A percentile compares a stretch with the other conserved stretches of the same genome.
These are phyloP conservation scores for Oryza officinalis DNA, from an alignment of 176 grass and related monocot genomes.

Conservation along the genomic window DNA sequence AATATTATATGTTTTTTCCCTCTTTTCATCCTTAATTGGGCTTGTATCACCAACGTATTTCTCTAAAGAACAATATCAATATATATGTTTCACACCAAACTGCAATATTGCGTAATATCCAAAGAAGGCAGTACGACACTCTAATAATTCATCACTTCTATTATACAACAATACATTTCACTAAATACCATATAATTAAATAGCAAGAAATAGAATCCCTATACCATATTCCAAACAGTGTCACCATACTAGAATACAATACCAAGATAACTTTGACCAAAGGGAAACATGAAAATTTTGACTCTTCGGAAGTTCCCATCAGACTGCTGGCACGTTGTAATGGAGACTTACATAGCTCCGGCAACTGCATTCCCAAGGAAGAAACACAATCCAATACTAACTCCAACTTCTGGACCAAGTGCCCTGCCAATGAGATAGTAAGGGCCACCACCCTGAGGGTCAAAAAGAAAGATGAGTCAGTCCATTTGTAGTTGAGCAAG, in stretches of 20 bases:
- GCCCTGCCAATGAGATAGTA: slow-evolving; percentile 95
- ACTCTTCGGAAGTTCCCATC: not conserved
- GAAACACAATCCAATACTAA: slow-evolving; percentile 97
- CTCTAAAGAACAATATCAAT: not conserved
- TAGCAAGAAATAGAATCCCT: not conserved
- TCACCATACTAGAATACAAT: not conserved
- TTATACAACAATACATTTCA: slow-evolving; percentile 2
- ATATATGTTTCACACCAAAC: slow-evolving; percentile 7
- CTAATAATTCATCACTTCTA: not conserved
- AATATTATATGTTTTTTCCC: slow-evolving; percentile 9
- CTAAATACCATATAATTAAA: not conserved
- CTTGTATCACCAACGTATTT: not conserved
- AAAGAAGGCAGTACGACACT: not conserved
- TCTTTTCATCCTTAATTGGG: not conserved
- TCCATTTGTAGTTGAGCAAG: not conserved
- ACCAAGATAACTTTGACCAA: not conserved
- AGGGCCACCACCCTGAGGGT: slow-evolving; percentile 77
- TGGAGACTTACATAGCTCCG: slow-evolving; percentile 80
- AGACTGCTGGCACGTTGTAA: slow-evolving; percentile 11
- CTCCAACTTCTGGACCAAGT: slow-evolving; percentile 96
- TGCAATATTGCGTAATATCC: not conserved
- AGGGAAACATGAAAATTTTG: not conserved
- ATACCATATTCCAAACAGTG: not conserved
- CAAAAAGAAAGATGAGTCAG: not conserved
- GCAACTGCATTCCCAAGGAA: slow-evolving; percentile 98